phyloP scores from a whole-genome alignment of 495 filamentous ascomycete species.

The Cudoniella acicularis region DNA sequence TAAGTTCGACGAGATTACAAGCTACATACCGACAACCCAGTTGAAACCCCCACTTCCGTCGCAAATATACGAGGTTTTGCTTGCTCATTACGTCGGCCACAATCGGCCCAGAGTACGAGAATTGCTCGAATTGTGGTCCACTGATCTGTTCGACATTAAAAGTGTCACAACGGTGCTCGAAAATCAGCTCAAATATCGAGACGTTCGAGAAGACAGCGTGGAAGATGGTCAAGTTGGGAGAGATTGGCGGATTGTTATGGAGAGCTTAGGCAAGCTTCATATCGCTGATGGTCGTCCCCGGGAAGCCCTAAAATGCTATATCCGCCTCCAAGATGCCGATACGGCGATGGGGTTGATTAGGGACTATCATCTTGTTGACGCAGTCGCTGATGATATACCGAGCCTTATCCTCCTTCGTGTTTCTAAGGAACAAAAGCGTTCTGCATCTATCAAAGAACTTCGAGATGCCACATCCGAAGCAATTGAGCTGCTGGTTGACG shows the following conservation, averaged over 20 bases:
- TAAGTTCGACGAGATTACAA: constrained; percentile 84
- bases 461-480: constrained; percentile 75
- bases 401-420: constrained; percentile 85
- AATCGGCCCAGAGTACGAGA: constrained; percentile 68
- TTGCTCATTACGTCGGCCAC: constrained; percentile 76
- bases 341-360: constrained; percentile 79
- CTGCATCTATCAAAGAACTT: constrained; percentile 64
- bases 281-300: constrained; percentile 72
- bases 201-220: constrained; percentile 64
- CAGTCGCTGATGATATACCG: constrained; percentile 82
- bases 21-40: constrained; percentile 70
- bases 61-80: constrained; percentile 79
- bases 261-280: constrained; percentile 78
- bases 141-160: constrained; percentile 74
- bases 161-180: constrained; percentile 68
- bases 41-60: constrained; percentile 76
- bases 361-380: constrained; percentile 79
- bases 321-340: constrained; percentile 86
- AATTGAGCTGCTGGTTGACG: constrained; percentile 81
- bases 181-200: constrained; percentile 63
- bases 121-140: constrained; percentile 79
- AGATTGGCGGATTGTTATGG: constrained; percentile 81
- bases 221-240: constrained; percentile 61
- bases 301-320: constrained; percentile 84
- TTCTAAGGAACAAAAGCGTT: constrained; percentile 63